These are phyloP conservation scores for Eucalyptus virginea DNA, from an alignment of 345 rosid species.

Conservation along the genomic window DNA sequence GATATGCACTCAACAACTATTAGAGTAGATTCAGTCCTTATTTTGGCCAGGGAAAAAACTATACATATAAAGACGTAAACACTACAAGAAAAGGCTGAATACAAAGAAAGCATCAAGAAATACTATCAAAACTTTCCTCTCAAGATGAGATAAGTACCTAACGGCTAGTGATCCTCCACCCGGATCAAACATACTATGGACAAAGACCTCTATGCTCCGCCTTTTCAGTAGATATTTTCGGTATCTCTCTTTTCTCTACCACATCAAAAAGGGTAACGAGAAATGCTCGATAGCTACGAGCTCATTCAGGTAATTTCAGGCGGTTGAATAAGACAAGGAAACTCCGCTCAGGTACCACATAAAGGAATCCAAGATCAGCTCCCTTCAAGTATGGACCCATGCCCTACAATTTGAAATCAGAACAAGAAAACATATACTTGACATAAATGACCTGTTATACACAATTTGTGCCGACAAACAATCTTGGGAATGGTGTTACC, in stretches of 20 bases:
- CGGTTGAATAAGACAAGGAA: conserved; percentile 90
- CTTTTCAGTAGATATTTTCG: background rate
- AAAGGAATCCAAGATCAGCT: conserved; percentile 87
- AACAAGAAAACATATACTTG: background rate
- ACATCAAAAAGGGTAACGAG: background rate
- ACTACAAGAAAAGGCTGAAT: background rate
- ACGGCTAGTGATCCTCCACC: background rate
- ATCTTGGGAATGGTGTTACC: conserved; percentile 18
- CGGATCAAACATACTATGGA: background rate
- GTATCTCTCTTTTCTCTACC: background rate
- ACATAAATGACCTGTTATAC: background rate
- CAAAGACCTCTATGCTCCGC: background rate
- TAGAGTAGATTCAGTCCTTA: background rate
- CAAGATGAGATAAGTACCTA: background rate
- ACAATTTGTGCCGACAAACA: background rate
- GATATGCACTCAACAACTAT: background rate
- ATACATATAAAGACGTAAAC: background rate
- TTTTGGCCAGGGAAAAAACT: background rate
- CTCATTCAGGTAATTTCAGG: conserved; percentile 59
- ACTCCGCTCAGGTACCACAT: conserved; percentile 77
- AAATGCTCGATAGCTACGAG: background rate
- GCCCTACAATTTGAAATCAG: conserved; percentile 31
- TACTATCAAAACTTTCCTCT: background rate
- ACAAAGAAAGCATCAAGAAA: background rate
- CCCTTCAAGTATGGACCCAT: conserved; percentile 71